Base-by-base conservation (phyloP, 176 grass and related monocot species). In the Aegilops speltoides region DNA sequence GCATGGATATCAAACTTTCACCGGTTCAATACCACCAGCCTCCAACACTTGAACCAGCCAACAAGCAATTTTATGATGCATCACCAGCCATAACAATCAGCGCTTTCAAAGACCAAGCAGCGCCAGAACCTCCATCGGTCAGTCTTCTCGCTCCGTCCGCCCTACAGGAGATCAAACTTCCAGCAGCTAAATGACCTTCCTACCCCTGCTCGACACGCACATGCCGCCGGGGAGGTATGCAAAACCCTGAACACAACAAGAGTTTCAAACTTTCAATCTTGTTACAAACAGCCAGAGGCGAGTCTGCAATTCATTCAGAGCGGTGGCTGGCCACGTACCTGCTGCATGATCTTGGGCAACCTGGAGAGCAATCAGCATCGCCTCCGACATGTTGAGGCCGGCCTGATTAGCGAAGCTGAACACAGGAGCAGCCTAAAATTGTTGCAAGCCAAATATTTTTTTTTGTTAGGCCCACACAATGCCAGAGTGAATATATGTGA, bases 341-440 rank as follows among this genome's bases (percentile, higher is more conserved):
- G 91, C 40, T 95, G 93, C 96, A 98, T 95, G 43, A 98, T 95
- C 87, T 98, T 93, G 37, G 86, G 89, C 85, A 95, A 95, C 96
- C 76, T 98, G 96, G 38, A 98, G 91, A 87, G 96, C 91, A 68
- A 95, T 88, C 34, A 94, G 57, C 0, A 93, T 98, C 0, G 96
- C 94, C 84, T 98, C 93, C 43, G 95, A 90, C 96, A 98, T 98
- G 89, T 98, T 91, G 1, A 98, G 92, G 4, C 96, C 96, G 0
- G 96, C 89, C 81, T 98, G 96, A 20, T 98, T 98, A 75, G 96
- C 89, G 1, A 98, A 98, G 78, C 83, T 95, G 82, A 98, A 98
- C 71, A 98, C 88, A 14, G 96, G 91, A 40, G 93, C 88, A 89
- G 90, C 89, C 96, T 98, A 43, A 81, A 91, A 29, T 41, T 26